Base-by-base conservation (phyloP, 2,329 filamentous ascomycete genomes). In the Exserohilum rostratum region DNA sequence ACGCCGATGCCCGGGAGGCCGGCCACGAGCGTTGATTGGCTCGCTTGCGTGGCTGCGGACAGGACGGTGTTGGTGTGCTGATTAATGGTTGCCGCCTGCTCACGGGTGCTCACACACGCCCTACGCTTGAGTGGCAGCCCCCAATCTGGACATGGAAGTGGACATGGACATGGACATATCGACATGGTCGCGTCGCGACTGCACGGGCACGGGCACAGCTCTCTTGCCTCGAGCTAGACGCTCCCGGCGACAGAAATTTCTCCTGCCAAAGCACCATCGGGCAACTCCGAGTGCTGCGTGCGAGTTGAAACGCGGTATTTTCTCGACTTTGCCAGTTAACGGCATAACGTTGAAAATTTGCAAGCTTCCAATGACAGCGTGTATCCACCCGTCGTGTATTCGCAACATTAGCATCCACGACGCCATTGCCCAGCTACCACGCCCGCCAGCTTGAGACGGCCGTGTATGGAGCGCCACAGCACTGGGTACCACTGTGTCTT, bases 321-420 rank as follows among this genome's bases (percentile, higher is more conserved):
- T 42, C 58, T 61, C 54, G 57, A 59, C 54, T 54, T 60, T 62
- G 62, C 53, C 59, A 67, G 50, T 59, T 60, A 61, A 60, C 38
- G 60, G 60, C 47, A 61, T 67, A 65, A 47, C 47, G 52, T 53
- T 40, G 49, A 65, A 67, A 65, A 61, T 61, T 66, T 65, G 57
- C 59, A 62, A 40, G 22, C 46, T 50, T 20, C 46, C 56, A 62
- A 61, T 64, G 54, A 67, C 61, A 66, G 50, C 29, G 12, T 20
- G 55, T 51, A 65, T 63, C 68, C 67, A 70, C 66, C 53, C 39
- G 39, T 53, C 57, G 58, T 58, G 50, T 61, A 54, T 43, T 50
- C 51, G 31, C 58, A 20, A 57, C 53, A 22, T 40, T 10, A 30
- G 37, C 25, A 55, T 39, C 29, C 52, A 49, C 31, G 37, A 44